Evolutionary conservation across 2,329 filamentous ascomycete species (phyloP).

Genomic region (Botrytis fabae): DNA sequence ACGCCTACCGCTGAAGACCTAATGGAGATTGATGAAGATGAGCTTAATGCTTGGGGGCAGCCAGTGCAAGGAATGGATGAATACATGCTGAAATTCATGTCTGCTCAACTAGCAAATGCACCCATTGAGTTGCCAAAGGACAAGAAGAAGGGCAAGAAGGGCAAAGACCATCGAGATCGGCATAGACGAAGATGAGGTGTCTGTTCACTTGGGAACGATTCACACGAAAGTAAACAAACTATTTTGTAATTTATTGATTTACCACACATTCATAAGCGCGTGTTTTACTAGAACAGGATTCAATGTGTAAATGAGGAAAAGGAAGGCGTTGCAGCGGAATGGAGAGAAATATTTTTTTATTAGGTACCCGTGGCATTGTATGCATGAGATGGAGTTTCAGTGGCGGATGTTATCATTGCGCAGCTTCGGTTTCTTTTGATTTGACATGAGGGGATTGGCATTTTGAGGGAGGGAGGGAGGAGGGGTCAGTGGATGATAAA

Average conservation of each 20-base stretch:
- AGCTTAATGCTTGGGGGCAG: conserved; percentile 58
- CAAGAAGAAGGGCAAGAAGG: conserved; percentile 60
- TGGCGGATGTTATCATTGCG: background rate
- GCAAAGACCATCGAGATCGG: conserved; percentile 37
- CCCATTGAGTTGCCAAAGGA: conserved; percentile 64
- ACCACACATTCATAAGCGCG: conserved; percentile 9
- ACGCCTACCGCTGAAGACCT: conserved; percentile 31
- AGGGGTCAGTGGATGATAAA: conserved; percentile 14
- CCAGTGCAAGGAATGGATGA: conserved; percentile 67
- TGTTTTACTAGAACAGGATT: conserved; percentile 26
- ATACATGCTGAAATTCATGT: conserved; percentile 72
- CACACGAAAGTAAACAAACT: background rate
- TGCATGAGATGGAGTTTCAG: conserved; percentile 16
- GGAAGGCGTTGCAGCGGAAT: conserved; percentile 15
- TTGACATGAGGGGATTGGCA: conserved; percentile 11
- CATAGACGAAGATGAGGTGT: conserved; percentile 38
- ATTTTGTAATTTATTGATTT: conserved; percentile 23
- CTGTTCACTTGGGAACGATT: background rate
- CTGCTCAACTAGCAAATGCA: conserved; percentile 58
- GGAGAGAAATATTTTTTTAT: background rate
- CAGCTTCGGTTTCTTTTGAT: background rate
- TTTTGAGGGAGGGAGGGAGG: background rate
- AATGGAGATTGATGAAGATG: conserved; percentile 42
- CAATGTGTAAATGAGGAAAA: conserved; percentile 33
- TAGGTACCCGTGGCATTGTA: conserved; percentile 1